Evolutionary conservation across 1,284 basidiomycete species (phyloP).

Genomic region (Singerocomus inundabilis): DNA sequence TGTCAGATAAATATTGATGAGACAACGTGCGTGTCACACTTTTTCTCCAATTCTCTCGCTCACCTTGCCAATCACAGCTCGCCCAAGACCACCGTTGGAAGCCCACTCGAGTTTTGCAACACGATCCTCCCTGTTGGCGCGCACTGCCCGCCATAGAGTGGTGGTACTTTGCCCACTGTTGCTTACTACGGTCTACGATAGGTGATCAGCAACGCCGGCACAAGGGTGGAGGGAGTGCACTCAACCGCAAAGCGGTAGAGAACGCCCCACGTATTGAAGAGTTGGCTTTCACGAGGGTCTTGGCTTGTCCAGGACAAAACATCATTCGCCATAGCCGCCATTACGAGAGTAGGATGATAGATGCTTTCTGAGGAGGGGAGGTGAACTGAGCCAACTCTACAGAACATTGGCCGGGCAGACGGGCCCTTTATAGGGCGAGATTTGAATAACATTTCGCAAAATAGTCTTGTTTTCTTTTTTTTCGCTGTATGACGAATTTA

Average conservation of each 20-base stretch:
- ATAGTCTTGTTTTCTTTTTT: slow-evolving; percentile 39
- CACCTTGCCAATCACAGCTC: slow-evolving; percentile 80
- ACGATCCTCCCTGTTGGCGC: slow-evolving; percentile 77
- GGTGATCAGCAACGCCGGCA: slow-evolving; percentile 21
- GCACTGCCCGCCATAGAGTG: slow-evolving; percentile 71
- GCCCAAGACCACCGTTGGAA: slow-evolving; percentile 72
- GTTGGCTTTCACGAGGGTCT: slow-evolving; percentile 75
- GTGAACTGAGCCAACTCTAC: slow-evolving; percentile 27
- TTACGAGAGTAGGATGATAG: slow-evolving; percentile 31
- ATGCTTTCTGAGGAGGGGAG: slow-evolving; percentile 29
- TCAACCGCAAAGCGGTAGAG: slow-evolving; percentile 77
- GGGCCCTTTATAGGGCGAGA: slow-evolving; percentile 44
- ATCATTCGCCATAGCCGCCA: slow-evolving; percentile 60
- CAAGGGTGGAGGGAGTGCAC: slow-evolving; percentile 15
- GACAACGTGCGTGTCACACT: slow-evolving; percentile 4
- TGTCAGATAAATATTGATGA: slow-evolving; percentile 35
- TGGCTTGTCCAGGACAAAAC: slow-evolving; percentile 82
- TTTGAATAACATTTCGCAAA: slow-evolving; percentile 39
- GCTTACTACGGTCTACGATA: slow-evolving; percentile 56
- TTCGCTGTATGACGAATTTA: slow-evolving; percentile 54
- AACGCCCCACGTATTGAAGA: slow-evolving; percentile 78
- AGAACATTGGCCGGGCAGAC: slow-evolving; percentile 17
- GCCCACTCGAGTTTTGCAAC: slow-evolving; percentile 85
- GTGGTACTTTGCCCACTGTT: slow-evolving; percentile 67
- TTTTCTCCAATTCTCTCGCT: slow-evolving; percentile 14